A percentile compares a stretch with the other conserved stretches of the same genome.
Conservation (phyloP, 306 rosid species). For the Cicer yamashitae region DNA sequence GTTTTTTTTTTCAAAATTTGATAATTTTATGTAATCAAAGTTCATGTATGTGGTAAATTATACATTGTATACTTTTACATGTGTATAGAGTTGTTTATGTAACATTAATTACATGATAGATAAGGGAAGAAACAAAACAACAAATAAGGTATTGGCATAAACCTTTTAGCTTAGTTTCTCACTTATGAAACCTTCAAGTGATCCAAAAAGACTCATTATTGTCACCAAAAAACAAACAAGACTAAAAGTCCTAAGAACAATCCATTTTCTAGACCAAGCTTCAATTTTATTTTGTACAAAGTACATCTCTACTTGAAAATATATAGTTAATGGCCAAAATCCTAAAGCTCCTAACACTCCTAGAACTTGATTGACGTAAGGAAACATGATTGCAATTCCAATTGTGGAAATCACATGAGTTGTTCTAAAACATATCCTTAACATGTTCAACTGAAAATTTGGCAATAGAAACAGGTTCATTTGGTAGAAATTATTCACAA, state of each 20-base stretch:
- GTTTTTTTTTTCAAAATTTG: too few relatives aligned
- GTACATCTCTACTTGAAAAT: slow-evolving; percentile 91
- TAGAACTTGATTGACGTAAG: slow-evolving; percentile 80
- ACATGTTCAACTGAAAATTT: slow-evolving; percentile 50
- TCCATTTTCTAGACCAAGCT: slow-evolving; percentile 77
- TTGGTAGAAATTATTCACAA: slow-evolving; percentile 59
- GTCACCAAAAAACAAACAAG: slow-evolving; percentile 68
- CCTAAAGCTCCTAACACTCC: slow-evolving; percentile 80
- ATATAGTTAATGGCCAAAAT: slow-evolving; percentile 86
- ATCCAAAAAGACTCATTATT: slow-evolving; percentile 63
- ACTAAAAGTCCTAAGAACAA: slow-evolving; percentile 63
- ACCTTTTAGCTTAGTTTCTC: slow-evolving; percentile 54
- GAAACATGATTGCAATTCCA: slow-evolving; percentile 71
- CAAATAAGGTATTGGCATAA: background rate
- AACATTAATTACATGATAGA: slow-evolving; percentile 24
- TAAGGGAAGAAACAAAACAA: slow-evolving; percentile 5
- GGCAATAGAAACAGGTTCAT: slow-evolving; percentile 63
- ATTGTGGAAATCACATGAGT: slow-evolving; percentile 75
- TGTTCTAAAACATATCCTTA: slow-evolving; percentile 73
- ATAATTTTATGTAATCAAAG: too few relatives aligned
- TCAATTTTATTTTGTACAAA: slow-evolving; percentile 68
- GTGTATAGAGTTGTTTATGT: background rate
- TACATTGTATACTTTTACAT: background rate
- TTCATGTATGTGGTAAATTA: too few relatives aligned
- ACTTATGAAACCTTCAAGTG: slow-evolving; percentile 71